Evolutionary conservation across 768 basidiomycete species (phyloP), one percentile per base, ranked within the genome.

Genomic region (Agaricus sinodeliciosus): DNA sequence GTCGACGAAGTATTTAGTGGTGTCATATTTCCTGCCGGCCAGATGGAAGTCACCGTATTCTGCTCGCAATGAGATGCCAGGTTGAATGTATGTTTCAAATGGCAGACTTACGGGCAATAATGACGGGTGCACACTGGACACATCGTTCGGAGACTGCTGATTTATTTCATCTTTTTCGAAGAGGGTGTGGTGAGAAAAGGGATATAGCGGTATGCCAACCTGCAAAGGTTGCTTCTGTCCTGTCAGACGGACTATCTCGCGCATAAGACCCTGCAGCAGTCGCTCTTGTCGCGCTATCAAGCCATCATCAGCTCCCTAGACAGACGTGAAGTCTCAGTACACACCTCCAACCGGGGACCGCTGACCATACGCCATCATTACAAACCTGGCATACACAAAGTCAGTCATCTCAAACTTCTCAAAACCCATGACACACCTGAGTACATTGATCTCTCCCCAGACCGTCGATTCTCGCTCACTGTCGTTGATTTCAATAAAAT

Each of bases 361-460:
- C 48, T 76, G 69, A 8, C 90, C 90, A 60, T 89, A 93, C 56
- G 79, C 82, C 63, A 90, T 71, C 88, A 93, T 90, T 0, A 90
- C 90, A 60, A 84, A 85, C 55, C 90, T 90, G 60, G 31, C 58
- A 26, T 26, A 62, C 51, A 35, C 27, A 46, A 36, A 43, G 7
- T 51, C 43, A 34, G 27, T 41, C 54, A 39, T 37, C 37, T 35
- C 13, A 41, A 35, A 53, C 13, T 43, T 22, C 8, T 28, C 3
- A 43, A 3, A 43, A 49, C 42, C 15, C 9, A 43, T 18, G 4
- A 55, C 77, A 34, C 59, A 87, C 89, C 89, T 76, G 44, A 92
- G 69, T 1, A 87, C 77, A 57, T 93, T 92, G 63, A 93, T 91
- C 67, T 92, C 89, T 0, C 87, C 87, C 90, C 90, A 93, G 9